Conservation (phyloP, 2,329 filamentous ascomycete genomes). For the Cytospora chrysosperma region DNA sequence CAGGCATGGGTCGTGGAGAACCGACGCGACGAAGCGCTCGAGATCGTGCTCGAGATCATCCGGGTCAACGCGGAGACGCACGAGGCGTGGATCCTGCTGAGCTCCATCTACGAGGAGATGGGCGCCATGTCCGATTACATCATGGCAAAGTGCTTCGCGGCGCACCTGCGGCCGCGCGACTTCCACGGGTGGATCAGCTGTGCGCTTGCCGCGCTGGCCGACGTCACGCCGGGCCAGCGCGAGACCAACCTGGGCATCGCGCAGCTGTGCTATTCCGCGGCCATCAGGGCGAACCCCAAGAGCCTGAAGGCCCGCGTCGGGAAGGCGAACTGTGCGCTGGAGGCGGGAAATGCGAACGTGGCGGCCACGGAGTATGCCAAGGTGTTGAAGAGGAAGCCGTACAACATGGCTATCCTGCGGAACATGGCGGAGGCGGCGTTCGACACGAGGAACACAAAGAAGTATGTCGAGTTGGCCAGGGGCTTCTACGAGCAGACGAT, state of each 20-base stretch:
- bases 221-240: constrained; percentile 43
- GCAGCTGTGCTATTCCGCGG: constrained; percentile 58
- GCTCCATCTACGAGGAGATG: constrained; percentile 60
- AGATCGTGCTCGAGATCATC: constrained; percentile 61
- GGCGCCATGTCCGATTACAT: constrained; percentile 57
- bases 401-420: constrained; percentile 54
- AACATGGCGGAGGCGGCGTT: constrained; percentile 58
- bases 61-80: constrained; percentile 67
- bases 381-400: constrained; percentile 51
- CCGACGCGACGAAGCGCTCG: constrained; percentile 52
- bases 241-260: constrained; percentile 54
- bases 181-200: constrained; percentile 58
- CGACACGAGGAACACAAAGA: constrained; percentile 47
- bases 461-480: constrained; percentile 43
- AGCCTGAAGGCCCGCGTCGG: constrained; percentile 59
- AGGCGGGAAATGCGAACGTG: constrained; percentile 51
- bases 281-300: constrained; percentile 56
- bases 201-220: constrained; percentile 56
- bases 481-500: constrained; percentile 50
- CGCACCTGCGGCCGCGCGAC: constrained; percentile 62
- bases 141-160: constrained; percentile 60
- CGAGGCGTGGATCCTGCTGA: constrained; percentile 62
- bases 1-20: constrained; percentile 60
- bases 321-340: constrained; percentile 58
- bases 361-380: constrained; percentile 58